A percentile compares a stretch with the other conserved stretches of the same genome.
Evolutionary conservation across 2,329 filamentous ascomycete species (phyloP).

Genomic region (Phialophora expanda): DNA sequence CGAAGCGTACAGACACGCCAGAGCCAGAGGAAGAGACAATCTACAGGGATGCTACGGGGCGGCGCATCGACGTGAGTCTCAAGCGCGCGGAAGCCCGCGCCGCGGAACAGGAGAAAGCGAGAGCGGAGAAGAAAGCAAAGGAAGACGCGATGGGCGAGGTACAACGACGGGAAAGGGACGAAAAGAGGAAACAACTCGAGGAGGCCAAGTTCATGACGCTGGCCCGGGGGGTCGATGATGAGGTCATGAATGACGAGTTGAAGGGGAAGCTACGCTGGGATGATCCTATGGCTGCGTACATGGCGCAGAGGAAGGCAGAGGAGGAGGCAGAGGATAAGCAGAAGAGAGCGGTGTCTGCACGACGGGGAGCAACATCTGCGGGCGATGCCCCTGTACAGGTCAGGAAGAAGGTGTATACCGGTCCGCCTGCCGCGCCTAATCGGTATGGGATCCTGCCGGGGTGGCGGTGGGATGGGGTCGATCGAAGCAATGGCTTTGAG

Average conservation of each 20-base stretch:
- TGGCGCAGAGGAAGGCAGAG: constrained; percentile 60
- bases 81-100: constrained; percentile 84
- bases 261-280: constrained; percentile 83
- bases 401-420: constrained; percentile 74
- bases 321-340: constrained; percentile 51
- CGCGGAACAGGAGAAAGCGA: constrained; percentile 73
- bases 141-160: constrained; percentile 83
- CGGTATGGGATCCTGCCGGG: constrained; percentile 91
- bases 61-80: constrained; percentile 92
- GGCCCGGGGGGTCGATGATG: constrained; percentile 81
- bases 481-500: constrained; percentile 92
- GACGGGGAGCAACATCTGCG: constrained; percentile 44
- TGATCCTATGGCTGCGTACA: constrained; percentile 85
- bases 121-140: constrained; percentile 67
- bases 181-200: constrained; percentile 69
- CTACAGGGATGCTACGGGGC: constrained; percentile 90
- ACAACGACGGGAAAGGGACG: constrained; percentile 71
- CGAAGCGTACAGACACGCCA: constrained; percentile 43
- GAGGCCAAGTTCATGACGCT: constrained; percentile 84
- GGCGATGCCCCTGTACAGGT: constrained; percentile 44
- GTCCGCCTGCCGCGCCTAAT: constrained; percentile 81
- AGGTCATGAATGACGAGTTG: constrained; percentile 81
- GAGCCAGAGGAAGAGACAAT: constrained; percentile 75
- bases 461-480: constrained; percentile 95
- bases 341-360: constrained; percentile 43